Base-by-base conservation (phyloP, 345 rosid species). In the Gossypium australe region DNA sequence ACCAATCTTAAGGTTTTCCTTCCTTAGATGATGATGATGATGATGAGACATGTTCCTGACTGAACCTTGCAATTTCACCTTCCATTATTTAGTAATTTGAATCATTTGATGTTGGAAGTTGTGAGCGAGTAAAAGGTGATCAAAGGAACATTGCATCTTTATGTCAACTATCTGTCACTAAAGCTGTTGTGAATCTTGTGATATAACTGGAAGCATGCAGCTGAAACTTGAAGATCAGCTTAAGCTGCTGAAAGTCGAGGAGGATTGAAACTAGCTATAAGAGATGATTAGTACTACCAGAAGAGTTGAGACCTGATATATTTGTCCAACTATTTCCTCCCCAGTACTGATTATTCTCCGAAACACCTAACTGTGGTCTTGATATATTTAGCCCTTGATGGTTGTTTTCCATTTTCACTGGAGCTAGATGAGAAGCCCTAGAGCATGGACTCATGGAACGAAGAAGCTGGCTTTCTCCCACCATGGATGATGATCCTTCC, bases 361-460 rank as follows among this genome's bases (percentile, higher is more conserved):
- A 49, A 57, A 78, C 55, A 22, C 80, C 83, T 70, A 81, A 58
- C 53, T 71, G 71, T 43, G 80, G 80, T 76, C 83, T 80, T 6
- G 87, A 61, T 16, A 86, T 52, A 78, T 83, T 87, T 51, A 81
- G 58, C n/a, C n/a, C 78, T 69, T 59, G 84, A 18, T 18, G 17
- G 18, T 72, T 71, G 18, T 74, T 85, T 80, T 91, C 97, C 83
- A 79, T 85, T 82, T 91, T 91, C 61, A 86, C 82, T 7, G 87
- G 85, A 76, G 85, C 80, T 25, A 81, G 9, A 43, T 85, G 87
- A 73, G 87, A 83, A 88, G 74, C 88, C 85, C 97, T 86, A 84
- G 91, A 76, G 75, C 75, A 77, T 4, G 84, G 38, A 82, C 66
- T 73, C 75, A 78, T 64, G 44, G 83, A 51, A 25, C 77, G 76